A percentile compares a stretch with the other conserved stretches of the same genome.
These are phyloP conservation scores for Phialemonium atrogriseum DNA, from an alignment of 2,329 filamentous ascomycete species.

Conservation along the genomic window DNA sequence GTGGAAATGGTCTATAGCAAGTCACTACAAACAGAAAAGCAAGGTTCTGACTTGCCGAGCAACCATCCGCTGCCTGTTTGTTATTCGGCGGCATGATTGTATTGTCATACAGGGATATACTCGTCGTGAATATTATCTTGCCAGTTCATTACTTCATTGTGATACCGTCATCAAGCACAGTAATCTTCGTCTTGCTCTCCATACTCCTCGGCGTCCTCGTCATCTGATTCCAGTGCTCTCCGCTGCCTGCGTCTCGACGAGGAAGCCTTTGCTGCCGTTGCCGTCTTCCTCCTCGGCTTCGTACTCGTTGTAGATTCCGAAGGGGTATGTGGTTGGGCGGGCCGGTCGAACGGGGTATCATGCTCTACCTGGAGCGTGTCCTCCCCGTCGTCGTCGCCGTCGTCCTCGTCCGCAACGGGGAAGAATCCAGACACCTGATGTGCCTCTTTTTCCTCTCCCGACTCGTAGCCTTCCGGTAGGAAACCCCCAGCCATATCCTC, in stretches of 20 bases:
- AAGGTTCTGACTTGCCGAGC: too few species aligned
- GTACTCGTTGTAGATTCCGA: slow-evolving; percentile 2
- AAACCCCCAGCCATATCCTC: slow-evolving; percentile 55
- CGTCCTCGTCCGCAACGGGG: slow-evolving; percentile 33
- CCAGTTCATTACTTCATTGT: too few species aligned
- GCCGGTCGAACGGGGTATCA: slow-evolving; percentile 8
- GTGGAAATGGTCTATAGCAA: too few species aligned
- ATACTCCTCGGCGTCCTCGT: slow-evolving; percentile 12
- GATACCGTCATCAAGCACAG: slow-evolving; percentile 7
- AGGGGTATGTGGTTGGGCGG: neutral
- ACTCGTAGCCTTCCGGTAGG: slow-evolving; percentile 46
- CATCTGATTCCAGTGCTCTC: slow-evolving; percentile 12
- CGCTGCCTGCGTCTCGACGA: slow-evolving; percentile 10
- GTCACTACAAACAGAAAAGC: too few species aligned
- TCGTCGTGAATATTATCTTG: too few species aligned
- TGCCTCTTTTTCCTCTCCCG: slow-evolving; percentile 25
- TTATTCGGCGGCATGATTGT: too few species aligned
- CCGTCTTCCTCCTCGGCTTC: slow-evolving; percentile 8
- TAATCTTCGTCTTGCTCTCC: slow-evolving; percentile 8
- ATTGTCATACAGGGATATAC: too few species aligned
- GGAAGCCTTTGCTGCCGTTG: slow-evolving; percentile 3
- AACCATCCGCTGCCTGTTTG: too few species aligned
- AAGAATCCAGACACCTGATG: slow-evolving; percentile 38
- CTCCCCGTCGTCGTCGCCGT: slow-evolving; percentile 26
- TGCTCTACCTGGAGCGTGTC: slow-evolving; percentile 23